Base-by-base conservation (phyloP, 257 asterid genomes). In the Parsonsia alboflavescens region DNA sequence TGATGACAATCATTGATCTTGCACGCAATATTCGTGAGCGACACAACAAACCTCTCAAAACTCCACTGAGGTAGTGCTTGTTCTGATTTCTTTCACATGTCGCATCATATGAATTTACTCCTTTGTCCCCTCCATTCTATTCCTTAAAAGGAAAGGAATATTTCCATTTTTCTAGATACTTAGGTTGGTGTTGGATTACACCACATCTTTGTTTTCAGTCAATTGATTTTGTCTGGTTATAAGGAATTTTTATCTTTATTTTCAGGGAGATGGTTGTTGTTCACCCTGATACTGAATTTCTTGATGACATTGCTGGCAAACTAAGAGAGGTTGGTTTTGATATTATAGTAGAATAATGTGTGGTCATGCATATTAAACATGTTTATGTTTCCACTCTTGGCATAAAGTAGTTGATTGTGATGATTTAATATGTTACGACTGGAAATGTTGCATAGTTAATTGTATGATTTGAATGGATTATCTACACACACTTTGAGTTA, bases 11-110 rank as follows among this genome's bases (percentile, higher is more conserved):
- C 64, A 92, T 89, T 56, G 98, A 95, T 83, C 96, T 88, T 67
- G 96, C 91, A 5, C 91, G 99, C 26, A 95, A 92, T 74, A 90
- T 92, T 42, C 98, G 99, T 13, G 99, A 95, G 85, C 96, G 96
- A 68, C 96, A 89, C 63, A 90, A 86, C 84, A 92, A 89, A 79
- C 97, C 99, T 79, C 93, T 95, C 16, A 95, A 95, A 80, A 82
- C 92, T 24, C 99, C 99, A 33, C 85, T 95, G 0, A 73, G 83
- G 88, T 84, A 68, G 72, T 54, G 72, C 75, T 75, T 50, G 46
- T 33, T 62, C 41, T 49, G 48, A 21, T 49, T 57, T 58, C 17
- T 21, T 24, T 39, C 2, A 17, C 19, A 10, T 3, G 28, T 56
- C 22, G 11, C 28, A 10, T 16, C 19, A 39, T 4, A 46, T 59